Evolutionary conservation across 352 stramenopile genomes (phyloP), one percentile per base, ranked within the genome.

Genomic region (Nothophytophthora sp.): DNA sequence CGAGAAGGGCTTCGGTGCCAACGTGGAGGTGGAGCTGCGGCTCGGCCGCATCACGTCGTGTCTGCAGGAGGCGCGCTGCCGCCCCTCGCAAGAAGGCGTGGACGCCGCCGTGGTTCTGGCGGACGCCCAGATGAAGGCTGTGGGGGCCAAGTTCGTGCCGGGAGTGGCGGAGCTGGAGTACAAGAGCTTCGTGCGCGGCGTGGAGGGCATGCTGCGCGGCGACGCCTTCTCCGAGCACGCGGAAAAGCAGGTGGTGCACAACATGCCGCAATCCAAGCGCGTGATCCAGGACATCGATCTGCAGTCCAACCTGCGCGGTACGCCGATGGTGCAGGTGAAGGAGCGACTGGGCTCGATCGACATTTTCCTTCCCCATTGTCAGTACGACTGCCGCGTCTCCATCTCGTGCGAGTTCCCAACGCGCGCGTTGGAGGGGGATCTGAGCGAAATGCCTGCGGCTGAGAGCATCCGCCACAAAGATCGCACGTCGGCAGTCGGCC

Each of bases 301-400:
- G 5, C 71, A 80, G 39, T 86, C 70, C 1, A 76, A 82, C 20
- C 52, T 73, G 34, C 63, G 76, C 4, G 44, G 70, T 8, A 55
- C 67, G 2, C 68, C 70, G 18, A 75, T 81, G 50, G 60, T 90
- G 27, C 85, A 95, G 35, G 77, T 89, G 11, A 95, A 95, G 57
- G 76, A 93, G 48, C 76, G 81, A 4, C 76, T 95, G 3, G 82
- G 81, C 1, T 89, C 70, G 15, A 86, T 95, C 34, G 79, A 95
- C 50, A 89, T 95, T 44, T 95, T 95, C 66, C 69, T 95, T 51
- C 85, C 85, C 34, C 78, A 88, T 38, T 95, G 85, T 49, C 68
- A 76, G 44, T 95, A 92, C 53, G 85, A 95, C 66, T 91, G 78
- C 47, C 85, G 85, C 44, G 66, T 95, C 8, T 90, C 85, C 1